phyloP scores from a whole-genome alignment of 257 asterid species.

The Solanum pimpinellifolium region DNA sequence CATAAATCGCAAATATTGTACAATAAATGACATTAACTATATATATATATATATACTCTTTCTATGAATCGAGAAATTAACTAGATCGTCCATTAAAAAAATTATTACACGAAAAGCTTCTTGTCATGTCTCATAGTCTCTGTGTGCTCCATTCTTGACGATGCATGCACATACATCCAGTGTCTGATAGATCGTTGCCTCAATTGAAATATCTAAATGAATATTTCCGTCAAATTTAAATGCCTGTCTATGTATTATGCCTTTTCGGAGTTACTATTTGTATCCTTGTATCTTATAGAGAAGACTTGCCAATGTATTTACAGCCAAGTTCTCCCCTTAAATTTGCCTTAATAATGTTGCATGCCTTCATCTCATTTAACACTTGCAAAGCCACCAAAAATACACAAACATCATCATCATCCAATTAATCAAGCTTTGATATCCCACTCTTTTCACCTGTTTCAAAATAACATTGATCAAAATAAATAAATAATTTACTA shows the following conservation, averaged over 20 bases:
- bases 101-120: neutral
- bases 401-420: slow-evolving; percentile 12
- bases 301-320: neutral
- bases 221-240: neutral
- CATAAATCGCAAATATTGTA: neutral
- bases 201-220: neutral
- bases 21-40: neutral
- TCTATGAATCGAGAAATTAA: neutral
- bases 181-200: neutral
- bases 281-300: neutral
- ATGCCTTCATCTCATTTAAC: slow-evolving; percentile 25
- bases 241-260: neutral
- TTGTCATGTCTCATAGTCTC: neutral
- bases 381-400: slow-evolving; percentile 33
- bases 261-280: neutral
- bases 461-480: neutral
- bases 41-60: neutral
- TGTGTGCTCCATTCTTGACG: neutral
- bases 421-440: slow-evolving; percentile 18
- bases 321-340: neutral
- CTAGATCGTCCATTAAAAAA: neutral
- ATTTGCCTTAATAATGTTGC: neutral
- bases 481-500: neutral
- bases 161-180: neutral
- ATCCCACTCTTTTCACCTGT: slow-evolving; percentile 36